Base-by-base conservation (phyloP, 2,329 filamentous ascomycete species). In the Simplicillium sp. region DNA sequence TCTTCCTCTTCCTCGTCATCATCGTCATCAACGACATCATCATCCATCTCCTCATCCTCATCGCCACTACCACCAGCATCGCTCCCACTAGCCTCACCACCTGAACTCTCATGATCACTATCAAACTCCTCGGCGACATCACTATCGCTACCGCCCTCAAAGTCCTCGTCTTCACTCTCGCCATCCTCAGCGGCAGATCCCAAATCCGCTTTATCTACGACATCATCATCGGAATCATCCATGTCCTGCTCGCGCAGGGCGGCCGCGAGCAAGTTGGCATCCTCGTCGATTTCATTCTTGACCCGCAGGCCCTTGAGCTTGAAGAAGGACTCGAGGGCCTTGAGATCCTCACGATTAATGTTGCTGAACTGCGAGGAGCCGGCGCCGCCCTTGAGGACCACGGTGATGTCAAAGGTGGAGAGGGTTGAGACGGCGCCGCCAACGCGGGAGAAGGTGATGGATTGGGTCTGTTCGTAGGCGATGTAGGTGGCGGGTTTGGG, bases 251-350 rank as follows among this genome's bases (percentile, higher is more conserved):
- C 82, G 45, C 87, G 77, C 46, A 96, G 76, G 16, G 87, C 88
- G 11, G 86, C 85, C 28, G 86, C 84, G 44, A 96, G 76, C 42
- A 77, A 50, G 59, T 84, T 81, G 59, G 87, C 84, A 52, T 98
- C 92, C 59, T 96, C 92, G 46, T 94, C 84, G 69, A 98, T 96
- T 66, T 98, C 92, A 61, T 98, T 98, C 80, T 96, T 97, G 43
- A 94, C 89, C 41, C 90, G 86, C 55, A 98, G 76, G 46, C 83
- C 85, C 73, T 97, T 97, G 51, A 87, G 78, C 65, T 94, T 92
- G 77, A 98, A 96, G 69, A 98, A 98, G 51, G 84, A 82, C 62
- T 98, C 92, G n/a, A 98, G 77, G 7, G 87, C 86, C 65, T 92
- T 86, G 63, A 97, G 87, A 60, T 98, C 92, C 68, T 98, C 92